These are phyloP conservation scores for Rhodotorula sp. DNA, from an alignment of 1,284 basidiomycete genomes.

Conservation along the genomic window DNA sequence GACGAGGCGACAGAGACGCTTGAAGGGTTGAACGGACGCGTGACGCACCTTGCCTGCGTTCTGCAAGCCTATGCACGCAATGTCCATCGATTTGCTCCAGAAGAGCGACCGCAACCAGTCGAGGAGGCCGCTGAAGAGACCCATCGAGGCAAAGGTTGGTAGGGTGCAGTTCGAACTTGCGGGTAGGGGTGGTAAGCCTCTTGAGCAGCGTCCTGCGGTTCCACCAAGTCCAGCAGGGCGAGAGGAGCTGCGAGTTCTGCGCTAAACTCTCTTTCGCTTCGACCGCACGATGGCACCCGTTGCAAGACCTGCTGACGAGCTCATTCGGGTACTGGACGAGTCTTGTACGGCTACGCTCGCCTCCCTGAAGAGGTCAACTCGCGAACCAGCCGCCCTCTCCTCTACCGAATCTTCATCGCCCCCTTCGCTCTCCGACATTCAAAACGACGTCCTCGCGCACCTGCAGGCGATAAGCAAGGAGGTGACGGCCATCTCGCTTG, in stretches of 20 bases:
- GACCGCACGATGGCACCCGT: too few relatives aligned
- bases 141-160: conserved; percentile 50
- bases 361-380: not conserved
- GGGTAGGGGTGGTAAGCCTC: not conserved
- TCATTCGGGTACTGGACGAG: too few relatives aligned
- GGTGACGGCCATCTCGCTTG: conserved; percentile 30
- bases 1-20: too few relatives aligned
- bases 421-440: conserved; percentile 12
- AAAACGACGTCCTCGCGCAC: conserved; percentile 25
- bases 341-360: not conserved
- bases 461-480: conserved; percentile 17
- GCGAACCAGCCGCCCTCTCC: not conserved
- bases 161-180: not conserved
- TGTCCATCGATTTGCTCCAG: conserved; percentile 87
- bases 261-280: too few relatives aligned
- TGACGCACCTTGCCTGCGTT: conserved; percentile 48
- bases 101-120: conserved; percentile 60
- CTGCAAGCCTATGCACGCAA: conserved; percentile 90
- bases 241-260: too few relatives aligned
- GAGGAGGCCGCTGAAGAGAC: conserved; percentile 58
- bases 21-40: not conserved
- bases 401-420: not conserved
- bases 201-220: not conserved
- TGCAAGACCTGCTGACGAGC: too few relatives aligned
- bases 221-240: too few relatives aligned